Evolutionary conservation across 306 rosid genomes (phyloP).

Genomic region (Prosopis cineraria): DNA sequence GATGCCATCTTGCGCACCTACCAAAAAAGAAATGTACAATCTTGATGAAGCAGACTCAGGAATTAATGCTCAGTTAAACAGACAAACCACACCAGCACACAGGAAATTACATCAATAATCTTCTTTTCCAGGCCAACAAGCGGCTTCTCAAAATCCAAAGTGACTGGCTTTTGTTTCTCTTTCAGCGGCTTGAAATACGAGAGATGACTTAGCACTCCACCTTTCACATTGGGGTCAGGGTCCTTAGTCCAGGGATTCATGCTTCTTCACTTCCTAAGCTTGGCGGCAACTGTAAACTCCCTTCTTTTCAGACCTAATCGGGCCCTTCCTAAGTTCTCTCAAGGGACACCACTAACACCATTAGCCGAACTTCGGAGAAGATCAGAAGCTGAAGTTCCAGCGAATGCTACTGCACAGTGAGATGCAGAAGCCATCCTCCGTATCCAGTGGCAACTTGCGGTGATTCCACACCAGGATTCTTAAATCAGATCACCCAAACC

Average conservation of each 20-base stretch:
- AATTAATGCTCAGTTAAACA: slow-evolving; percentile 12
- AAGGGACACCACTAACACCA: slow-evolving; percentile 68
- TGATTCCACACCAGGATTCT: slow-evolving; percentile 43
- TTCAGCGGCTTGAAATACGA: slow-evolving; percentile 82
- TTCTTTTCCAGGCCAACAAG: slow-evolving; percentile 82
- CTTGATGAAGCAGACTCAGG: slow-evolving; percentile 15
- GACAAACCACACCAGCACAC: slow-evolving; percentile 29
- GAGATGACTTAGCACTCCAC: slow-evolving; percentile 71
- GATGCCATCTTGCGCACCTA: slow-evolving; percentile 88
- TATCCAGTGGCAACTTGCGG: slow-evolving; percentile 26
- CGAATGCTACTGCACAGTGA: slow-evolving; percentile 57
- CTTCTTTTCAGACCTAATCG: slow-evolving; percentile 54
- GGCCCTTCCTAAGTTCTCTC: slow-evolving; percentile 62
- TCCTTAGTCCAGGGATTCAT: slow-evolving; percentile 86
- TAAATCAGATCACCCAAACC: slow-evolving; percentile 40
- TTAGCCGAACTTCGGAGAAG: slow-evolving; percentile 73
- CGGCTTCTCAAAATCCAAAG: slow-evolving; percentile 82
- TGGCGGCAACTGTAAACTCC: slow-evolving; percentile 60
- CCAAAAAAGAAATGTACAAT: slow-evolving; percentile 18
- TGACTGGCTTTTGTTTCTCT: slow-evolving; percentile 73
- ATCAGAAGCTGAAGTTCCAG: slow-evolving; percentile 79
- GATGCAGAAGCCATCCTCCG: slow-evolving; percentile 71
- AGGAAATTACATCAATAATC: slow-evolving; percentile 66
- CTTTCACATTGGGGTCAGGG: slow-evolving; percentile 87
- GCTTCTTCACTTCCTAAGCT: slow-evolving; percentile 76